Evolutionary conservation across 176 grass and related monocot genomes (phyloP).

Genomic region (Musa itinerans): DNA sequence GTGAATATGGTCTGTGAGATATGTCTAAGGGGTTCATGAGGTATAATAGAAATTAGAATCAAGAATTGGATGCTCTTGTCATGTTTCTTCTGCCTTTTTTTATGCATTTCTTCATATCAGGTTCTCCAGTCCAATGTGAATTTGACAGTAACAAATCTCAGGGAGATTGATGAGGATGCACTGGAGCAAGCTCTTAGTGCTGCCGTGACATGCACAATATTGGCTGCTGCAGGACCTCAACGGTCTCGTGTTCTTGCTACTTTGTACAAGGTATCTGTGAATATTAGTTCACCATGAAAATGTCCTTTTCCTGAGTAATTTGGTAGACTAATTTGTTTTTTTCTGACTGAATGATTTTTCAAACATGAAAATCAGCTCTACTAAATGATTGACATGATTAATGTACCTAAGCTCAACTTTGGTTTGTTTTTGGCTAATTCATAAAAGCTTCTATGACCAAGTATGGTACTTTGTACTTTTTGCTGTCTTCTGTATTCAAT

Average conservation of each 20-base stretch:
- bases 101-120: not conserved
- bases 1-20: not conserved
- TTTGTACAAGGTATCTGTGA: conserved; percentile 72
- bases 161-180: conserved; percentile 98
- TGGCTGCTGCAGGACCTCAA: conserved; percentile 96
- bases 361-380: not conserved
- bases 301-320: not conserved
- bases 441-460: not conserved
- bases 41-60: not conserved
- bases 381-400: not conserved
- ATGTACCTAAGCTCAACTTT: not conserved
- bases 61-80: not conserved
- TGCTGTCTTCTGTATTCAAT: too few relatives aligned
- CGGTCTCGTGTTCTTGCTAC: conserved; percentile 95
- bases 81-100: too few relatives aligned
- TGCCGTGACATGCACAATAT: conserved; percentile 95
- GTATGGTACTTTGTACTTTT: not conserved
- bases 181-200: conserved; percentile 93
- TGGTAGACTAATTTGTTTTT: not conserved
- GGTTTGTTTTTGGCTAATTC: too few relatives aligned
- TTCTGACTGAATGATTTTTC: not conserved
- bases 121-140: not conserved
- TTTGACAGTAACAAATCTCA: conserved; percentile 14
- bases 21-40: not conserved
- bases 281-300: not conserved